Evolutionary conservation across 768 basidiomycete genomes (phyloP), one percentile per base, ranked within the genome.

Genomic region (Naganishia vaughanmartiniae): DNA sequence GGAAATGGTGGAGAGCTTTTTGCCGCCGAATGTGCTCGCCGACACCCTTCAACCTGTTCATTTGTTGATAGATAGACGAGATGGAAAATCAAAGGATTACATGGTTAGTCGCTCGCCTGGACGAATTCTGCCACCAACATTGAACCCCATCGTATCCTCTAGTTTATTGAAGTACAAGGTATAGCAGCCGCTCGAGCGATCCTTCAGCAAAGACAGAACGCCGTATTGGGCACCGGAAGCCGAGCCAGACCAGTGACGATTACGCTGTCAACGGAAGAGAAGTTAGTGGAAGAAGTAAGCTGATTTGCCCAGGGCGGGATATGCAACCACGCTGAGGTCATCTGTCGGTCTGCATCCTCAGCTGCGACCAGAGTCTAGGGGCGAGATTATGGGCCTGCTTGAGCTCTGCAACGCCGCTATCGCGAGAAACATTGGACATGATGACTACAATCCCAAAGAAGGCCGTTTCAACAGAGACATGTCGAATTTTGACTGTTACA

Each of bases 31-130:
- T 30, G 70, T 73, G 4, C 65, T 79, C 1, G 26, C 53, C 6
- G 55, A 70, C n/a, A 71, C 73, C 21, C 48, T 65, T 11, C 73
- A 73, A 30, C 73, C 78, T 0, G 72, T 79, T n/a, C 78, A 79
- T 63, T 74, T 79, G 21, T 73, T 76, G 6, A 67, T 79, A 3
- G 74, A 77, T 39, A 67, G 74, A 7, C 66, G 48, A 28, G 78
- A 77, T 54, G 78, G 78, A 0, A 58, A 73, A 19, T 77, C 76
- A 28, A 76, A 75, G 39, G 76, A 79, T 48, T 77, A 74, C 57
- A 17, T 77, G 51, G 78, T 79, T 24, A 74, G 78, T 71, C 7
- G 1, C 15, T 45, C 0, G 14, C 26, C 24, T 9, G 2, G 3
- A 14, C 24, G 30, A 9, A 7, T 12, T 26, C 48, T 21, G 21